These are phyloP conservation scores for Arabis alpina DNA, from an alignment of 345 rosid genomes.

Conservation along the genomic window DNA sequence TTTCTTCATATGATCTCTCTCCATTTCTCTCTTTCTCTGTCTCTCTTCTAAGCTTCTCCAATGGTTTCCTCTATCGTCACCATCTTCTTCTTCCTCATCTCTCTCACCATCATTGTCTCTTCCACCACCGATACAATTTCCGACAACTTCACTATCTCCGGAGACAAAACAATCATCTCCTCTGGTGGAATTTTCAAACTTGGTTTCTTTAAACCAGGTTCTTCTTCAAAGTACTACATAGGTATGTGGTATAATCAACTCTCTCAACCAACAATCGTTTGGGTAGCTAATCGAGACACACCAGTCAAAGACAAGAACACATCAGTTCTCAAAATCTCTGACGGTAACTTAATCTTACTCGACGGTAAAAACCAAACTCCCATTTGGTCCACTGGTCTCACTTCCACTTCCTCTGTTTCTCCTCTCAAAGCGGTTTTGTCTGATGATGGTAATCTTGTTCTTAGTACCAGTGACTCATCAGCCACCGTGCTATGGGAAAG, in stretches of 20 bases:
- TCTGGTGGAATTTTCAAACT: conserved; percentile 50
- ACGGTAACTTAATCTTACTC: conserved; percentile 71
- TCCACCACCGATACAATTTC: conserved; percentile 60
- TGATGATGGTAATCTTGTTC: conserved; percentile 67
- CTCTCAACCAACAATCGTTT: conserved; percentile 46
- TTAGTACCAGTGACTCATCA: conserved; percentile 44
- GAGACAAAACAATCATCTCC: conserved; percentile 64
- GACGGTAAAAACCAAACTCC: conserved; percentile 47
- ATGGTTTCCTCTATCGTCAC: conserved; percentile 35
- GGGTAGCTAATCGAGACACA: conserved; percentile 83
- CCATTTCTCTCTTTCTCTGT: neutral
- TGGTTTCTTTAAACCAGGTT: conserved; percentile 70
- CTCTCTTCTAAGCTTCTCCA: neutral
- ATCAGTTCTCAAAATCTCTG: conserved; percentile 55
- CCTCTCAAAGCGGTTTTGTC: conserved; percentile 53
- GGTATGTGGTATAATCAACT: conserved; percentile 68
- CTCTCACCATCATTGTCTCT: conserved; percentile 39
- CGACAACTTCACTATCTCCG: conserved; percentile 56
- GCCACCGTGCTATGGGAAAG: conserved; percentile 63
- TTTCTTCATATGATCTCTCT: conserved; percentile 25
- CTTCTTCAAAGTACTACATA: conserved; percentile 63
- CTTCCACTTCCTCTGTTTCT: conserved; percentile 39
- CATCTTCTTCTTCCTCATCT: conserved; percentile 28
- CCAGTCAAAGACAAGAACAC: conserved; percentile 54
- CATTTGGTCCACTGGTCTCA: conserved; percentile 72